Evolutionary conservation across 129 eudicot species (phyloP).

Genomic region (Pseudognaphalium luteoalbum): DNA sequence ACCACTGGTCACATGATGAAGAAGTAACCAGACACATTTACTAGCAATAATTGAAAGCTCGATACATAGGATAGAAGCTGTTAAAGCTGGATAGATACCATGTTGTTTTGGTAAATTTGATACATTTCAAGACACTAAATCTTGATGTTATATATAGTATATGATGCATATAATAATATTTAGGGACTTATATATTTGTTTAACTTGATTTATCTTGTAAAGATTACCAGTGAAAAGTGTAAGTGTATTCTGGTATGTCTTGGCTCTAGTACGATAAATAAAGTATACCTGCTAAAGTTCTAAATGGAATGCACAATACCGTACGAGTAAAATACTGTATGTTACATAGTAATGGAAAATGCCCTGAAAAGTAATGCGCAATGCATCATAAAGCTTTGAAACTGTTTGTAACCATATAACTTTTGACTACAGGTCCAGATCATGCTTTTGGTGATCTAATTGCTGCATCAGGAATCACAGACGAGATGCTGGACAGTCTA

Average conservation of each 20-base stretch:
- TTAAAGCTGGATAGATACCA: too few species aligned
- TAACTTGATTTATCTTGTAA: too few species aligned
- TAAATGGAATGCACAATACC: not conserved
- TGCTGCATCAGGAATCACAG: conserved; percentile 90
- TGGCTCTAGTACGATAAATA: not conserved
- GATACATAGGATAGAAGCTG: too few species aligned
- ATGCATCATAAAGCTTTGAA: not conserved
- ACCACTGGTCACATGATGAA: too few species aligned
- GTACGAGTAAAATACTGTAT: not conserved
- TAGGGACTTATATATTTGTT: not conserved
- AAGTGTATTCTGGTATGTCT: not conserved
- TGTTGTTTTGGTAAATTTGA: too few species aligned
- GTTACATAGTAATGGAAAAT: not conserved
- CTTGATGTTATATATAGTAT: not conserved
- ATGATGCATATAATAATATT: not conserved
- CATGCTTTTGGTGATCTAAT: conserved; percentile 94
- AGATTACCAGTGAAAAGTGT: not conserved
- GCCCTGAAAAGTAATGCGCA: not conserved
- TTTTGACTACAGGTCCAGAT: conserved; percentile 50
- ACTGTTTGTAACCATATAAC: not conserved
- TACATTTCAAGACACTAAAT: not conserved
- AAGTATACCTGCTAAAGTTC: not conserved
- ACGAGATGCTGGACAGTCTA: conserved; percentile 85
- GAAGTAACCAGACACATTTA: too few species aligned
- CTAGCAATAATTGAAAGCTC: too few species aligned